Conservation (phyloP, 2,329 filamentous ascomycete species). For the Fusarium caatingaense region DNA sequence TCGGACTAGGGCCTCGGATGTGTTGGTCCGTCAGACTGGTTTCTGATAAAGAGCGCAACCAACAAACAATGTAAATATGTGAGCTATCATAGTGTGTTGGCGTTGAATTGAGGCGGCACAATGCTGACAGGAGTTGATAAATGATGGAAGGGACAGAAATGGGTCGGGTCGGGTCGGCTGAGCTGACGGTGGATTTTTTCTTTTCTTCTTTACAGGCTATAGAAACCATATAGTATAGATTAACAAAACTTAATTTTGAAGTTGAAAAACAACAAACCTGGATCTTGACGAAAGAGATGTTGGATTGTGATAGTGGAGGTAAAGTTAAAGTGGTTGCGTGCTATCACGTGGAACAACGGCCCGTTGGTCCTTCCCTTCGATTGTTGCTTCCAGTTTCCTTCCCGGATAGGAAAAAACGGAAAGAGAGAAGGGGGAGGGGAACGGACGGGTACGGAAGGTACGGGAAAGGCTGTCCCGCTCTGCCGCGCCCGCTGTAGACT, state of each 20-base stretch:
- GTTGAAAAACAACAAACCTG: not conserved
- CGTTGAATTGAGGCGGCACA: constrained; percentile 1
- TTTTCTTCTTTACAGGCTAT: not conserved
- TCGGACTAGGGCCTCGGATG: constrained; percentile 35
- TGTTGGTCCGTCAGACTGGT: constrained; percentile 16
- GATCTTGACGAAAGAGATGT: not conserved
- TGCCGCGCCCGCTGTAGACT: not conserved
- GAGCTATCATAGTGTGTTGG: constrained; percentile 25
- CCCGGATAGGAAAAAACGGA: constrained; percentile 17
- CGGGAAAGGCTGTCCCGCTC: constrained; percentile 14
- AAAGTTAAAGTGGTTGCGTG: constrained; percentile 12
- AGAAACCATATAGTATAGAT: constrained; percentile 8
- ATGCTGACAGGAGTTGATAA: constrained; percentile 1
- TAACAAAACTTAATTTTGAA: not conserved
- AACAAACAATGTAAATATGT: constrained; percentile 19
- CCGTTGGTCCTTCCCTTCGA: constrained; percentile 18
- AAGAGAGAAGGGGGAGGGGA: not conserved
- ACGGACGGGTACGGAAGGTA: constrained; percentile 21
- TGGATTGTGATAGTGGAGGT: not conserved
- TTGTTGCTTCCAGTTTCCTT: constrained; percentile 27
- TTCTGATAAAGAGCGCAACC: constrained; percentile 12
- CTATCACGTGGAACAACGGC: constrained; percentile 38
- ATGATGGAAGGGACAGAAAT: not conserved
- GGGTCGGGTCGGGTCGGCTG: not conserved
- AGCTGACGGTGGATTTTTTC: not conserved